phyloP scores from a whole-genome alignment of 2,329 filamentous ascomycete species.

The Xylaria sp. region DNA sequence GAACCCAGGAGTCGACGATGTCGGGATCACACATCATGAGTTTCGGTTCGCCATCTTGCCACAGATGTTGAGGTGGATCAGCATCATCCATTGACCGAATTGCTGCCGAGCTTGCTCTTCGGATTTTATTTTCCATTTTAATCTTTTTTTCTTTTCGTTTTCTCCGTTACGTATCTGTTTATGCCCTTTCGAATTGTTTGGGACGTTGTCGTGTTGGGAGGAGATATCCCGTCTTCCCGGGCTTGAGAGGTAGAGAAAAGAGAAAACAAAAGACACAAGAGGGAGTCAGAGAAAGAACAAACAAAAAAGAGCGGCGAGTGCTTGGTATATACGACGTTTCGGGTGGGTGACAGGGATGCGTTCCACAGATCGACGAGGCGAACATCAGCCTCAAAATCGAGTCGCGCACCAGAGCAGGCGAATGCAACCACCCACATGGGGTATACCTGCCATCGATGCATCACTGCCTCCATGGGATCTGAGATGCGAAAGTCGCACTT shows the following conservation, averaged over 20 bases:
- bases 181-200: neutral
- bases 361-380: constrained; percentile 12
- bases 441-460: neutral
- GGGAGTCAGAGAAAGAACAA: neutral
- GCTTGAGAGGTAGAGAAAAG: neutral
- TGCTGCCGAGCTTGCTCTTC: neutral
- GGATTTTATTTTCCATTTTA: neutral
- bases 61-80: neutral
- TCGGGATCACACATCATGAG: neutral
- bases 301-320: neutral
- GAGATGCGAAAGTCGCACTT: constrained; percentile 3
- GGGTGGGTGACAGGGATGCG: constrained; percentile 7
- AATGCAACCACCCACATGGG: constrained; percentile 3
- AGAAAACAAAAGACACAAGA: neutral
- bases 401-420: constrained; percentile 6
- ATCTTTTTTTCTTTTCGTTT: neutral
- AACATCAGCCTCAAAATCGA: constrained; percentile 15
- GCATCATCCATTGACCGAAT: neutral
- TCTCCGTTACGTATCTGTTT: neutral
- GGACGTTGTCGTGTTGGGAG: neutral
- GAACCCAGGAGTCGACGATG: neutral
- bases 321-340: constrained; percentile 9
- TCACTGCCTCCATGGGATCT: constrained; percentile 7
- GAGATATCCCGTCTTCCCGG: neutral
- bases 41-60: neutral